A percentile compares a stretch with the other conserved stretches of the same genome.
These are phyloP conservation scores for Aphanomyces astaci DNA, from an alignment of 352 stramenopile genomes.

Conservation along the genomic window DNA sequence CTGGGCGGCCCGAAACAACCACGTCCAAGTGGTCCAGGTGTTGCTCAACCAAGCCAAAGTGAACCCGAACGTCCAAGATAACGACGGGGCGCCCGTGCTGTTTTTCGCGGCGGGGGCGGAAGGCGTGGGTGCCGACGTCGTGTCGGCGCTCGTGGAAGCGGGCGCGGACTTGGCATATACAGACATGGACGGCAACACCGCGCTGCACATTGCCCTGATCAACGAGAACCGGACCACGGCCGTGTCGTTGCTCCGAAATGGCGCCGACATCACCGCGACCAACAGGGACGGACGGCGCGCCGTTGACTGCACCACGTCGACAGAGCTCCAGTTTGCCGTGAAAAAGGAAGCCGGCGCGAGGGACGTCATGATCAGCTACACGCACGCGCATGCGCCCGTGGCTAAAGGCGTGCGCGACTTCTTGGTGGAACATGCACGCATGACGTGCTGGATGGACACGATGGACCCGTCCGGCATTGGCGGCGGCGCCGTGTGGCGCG, in stretches of 20 bases:
- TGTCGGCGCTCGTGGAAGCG: slow-evolving; percentile 34
- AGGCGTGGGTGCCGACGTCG: slow-evolving; percentile 38
- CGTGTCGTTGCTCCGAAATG: slow-evolving; percentile 56
- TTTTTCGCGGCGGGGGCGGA: slow-evolving; percentile 60
- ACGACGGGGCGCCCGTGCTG: slow-evolving; percentile 42
- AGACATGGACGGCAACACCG: slow-evolving; percentile 43
- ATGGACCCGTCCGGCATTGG: slow-evolving; percentile 75
- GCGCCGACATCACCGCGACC: slow-evolving; percentile 57
- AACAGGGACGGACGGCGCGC: slow-evolving; percentile 56
- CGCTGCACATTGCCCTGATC: slow-evolving; percentile 64
- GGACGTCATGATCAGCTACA: slow-evolving; percentile 81
- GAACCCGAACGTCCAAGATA: slow-evolving; percentile 39
- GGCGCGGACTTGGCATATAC: slow-evolving; percentile 41
- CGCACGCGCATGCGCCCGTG: slow-evolving; percentile 56
- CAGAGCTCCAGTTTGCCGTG: slow-evolving; percentile 59
- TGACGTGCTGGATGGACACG: slow-evolving; percentile 79
- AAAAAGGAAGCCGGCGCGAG: slow-evolving; percentile 65
- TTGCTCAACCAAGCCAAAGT: slow-evolving; percentile 39
- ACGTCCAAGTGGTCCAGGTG: slow-evolving; percentile 40
- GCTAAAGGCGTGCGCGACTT: slow-evolving; percentile 53
- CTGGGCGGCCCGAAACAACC: slow-evolving; percentile 68
- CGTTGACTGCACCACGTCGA: slow-evolving; percentile 75
- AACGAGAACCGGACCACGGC: slow-evolving; percentile 60
- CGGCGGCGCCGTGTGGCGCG: slow-evolving; percentile 64
- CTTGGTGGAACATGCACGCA: slow-evolving; percentile 43